Evolutionary conservation across 1,284 basidiomycete species (phyloP), one percentile per base, ranked within the genome.

Genomic region (Cystobasidium slooffiae): DNA sequence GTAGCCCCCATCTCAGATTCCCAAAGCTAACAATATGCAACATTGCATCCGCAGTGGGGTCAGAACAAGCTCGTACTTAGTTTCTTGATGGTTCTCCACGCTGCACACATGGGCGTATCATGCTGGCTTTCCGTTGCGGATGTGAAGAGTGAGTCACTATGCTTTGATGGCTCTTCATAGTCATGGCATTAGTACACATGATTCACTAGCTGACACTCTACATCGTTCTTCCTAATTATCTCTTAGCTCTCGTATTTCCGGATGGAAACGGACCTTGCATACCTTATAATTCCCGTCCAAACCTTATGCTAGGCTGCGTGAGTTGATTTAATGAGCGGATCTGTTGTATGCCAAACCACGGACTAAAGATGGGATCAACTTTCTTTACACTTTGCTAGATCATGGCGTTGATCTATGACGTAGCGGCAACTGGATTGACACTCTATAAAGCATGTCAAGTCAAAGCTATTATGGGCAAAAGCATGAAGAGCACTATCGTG

Each of bases 211-310:
- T n/a, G n/a, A n/a, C n/a, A n/a, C n/a, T n/a, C n/a, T 7, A 41
- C 18, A 18, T 43, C 10, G 3, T 31, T 43, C 6, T 46, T 6
- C 20, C 10, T 39, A n/a, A 9, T 9, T 61, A 10, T 8, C 44
- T 5, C 6, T 7, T 39, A 63, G 61, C 47, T 31, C 44, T 49
- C 18, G 61, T 47, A 37, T 63, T 63, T n/a, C 61, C 61, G 14
- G 61, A 43, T 49, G 61, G 43, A 43, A 41, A 18, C 31, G 66
- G 53, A 55, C 66, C 66, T 22, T 68, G 66, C 22, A 68, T 68
- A 18, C 66, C 66, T 24, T 44, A 68, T 14, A 68, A 68, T n/a
- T 56, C 66, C 16, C 51, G 66, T 37, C 41, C 55, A 12, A 56
- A 46, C 22, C 20, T 56, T 20, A 53, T 44, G 51, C n/a, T 53